A percentile compares a stretch with the other conserved stretches of the same genome.
These are phyloP conservation scores for Diaporthe citrichinensis DNA, from an alignment of 2,329 filamentous ascomycete genomes.

Conservation along the genomic window DNA sequence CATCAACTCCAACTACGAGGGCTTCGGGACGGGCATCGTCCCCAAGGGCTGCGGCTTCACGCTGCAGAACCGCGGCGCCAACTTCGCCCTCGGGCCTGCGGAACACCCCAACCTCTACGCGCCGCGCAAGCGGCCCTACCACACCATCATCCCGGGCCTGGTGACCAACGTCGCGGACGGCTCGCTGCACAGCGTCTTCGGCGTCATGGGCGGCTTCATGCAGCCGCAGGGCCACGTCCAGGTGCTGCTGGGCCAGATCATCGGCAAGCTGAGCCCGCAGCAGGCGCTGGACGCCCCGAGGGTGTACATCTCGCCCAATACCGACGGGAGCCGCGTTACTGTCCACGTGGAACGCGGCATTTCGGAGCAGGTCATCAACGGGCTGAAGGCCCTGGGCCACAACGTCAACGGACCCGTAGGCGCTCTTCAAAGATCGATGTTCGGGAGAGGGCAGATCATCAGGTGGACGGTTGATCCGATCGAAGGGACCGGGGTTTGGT, in stretches of 20 bases:
- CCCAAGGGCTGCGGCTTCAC: slow-evolving; percentile 91
- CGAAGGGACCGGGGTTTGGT: slow-evolving; percentile 82
- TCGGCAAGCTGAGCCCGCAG: slow-evolving; percentile 86
- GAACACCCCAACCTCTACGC: slow-evolving; percentile 85
- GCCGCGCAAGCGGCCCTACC: slow-evolving; percentile 90
- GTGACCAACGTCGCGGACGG: slow-evolving; percentile 83
- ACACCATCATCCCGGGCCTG: slow-evolving; percentile 96
- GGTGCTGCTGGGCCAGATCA: slow-evolving; percentile 89
- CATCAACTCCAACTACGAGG: slow-evolving; percentile 95
- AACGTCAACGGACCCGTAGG: slow-evolving; percentile 73
- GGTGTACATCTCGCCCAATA: slow-evolving; percentile 86
- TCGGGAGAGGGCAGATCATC: slow-evolving; percentile 91
- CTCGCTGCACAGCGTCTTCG: slow-evolving; percentile 86
- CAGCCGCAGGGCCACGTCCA: slow-evolving; percentile 98
- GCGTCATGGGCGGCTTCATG: slow-evolving; percentile 99
- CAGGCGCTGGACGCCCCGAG: slow-evolving; percentile 90
- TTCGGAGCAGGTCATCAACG: slow-evolving; percentile 74
- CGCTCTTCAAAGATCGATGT: slow-evolving; percentile 77
- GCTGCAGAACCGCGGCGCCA: slow-evolving; percentile 91
- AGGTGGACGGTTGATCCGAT: slow-evolving; percentile 78
- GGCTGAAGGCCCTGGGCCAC: slow-evolving; percentile 80
- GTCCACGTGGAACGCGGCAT: slow-evolving; percentile 91
- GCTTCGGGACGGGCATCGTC: slow-evolving; percentile 90
- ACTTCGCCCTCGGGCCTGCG: slow-evolving; percentile 78
- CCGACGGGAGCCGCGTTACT: slow-evolving; percentile 73